Evolutionary conservation across 441 rosid genomes (phyloP), one percentile per base, ranked within the genome.

Genomic region (Mallotus japonicus): DNA sequence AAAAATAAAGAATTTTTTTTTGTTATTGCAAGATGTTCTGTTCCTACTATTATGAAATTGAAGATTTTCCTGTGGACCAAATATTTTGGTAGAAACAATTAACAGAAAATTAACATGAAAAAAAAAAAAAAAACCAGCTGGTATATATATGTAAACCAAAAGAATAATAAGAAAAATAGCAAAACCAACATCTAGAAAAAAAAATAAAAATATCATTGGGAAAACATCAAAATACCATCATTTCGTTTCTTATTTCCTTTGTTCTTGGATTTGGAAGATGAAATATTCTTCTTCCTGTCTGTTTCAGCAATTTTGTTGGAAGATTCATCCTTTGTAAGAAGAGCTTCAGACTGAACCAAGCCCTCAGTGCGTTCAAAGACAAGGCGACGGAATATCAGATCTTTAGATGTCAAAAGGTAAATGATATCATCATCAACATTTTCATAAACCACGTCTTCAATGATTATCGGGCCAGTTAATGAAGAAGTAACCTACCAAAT

Each of bases 281-380:
- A 79, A 50, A 76, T 71, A 66, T 76, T 65, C 79, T 76, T 83
- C 71, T 76, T 87, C 64, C 42, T 74, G 69, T 76, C 83, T 60
- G 78, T 69, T 77, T 62, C 84, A 64, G 76, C 67, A 72, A 32
- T 71, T 70, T 76, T 75, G 56, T 72, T 78, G 55, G 77, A 62
- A 64, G 80, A 70, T 69, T 58, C 87, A 73, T 81, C 87, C 72
- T 68, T 78, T 20, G 71, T 73, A 69, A 94, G 84, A 79, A 94
- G 82, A 84, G 95, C 97, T 87, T 94, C 99, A 67, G 99, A 94
- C 80, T 94, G 99, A 71, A 94, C 90, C 83, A 94, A 76, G 59
- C 85, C 78, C 81, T 89, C 92, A 42, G 88, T 81, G 82, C 99
- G 85, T 83, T 83, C 86, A 67, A 94, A 94, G 64, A 94, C 84